Evolutionary conservation across 2,329 filamentous ascomycete genomes (phyloP).

Genomic region (Alternaria arborescens): DNA sequence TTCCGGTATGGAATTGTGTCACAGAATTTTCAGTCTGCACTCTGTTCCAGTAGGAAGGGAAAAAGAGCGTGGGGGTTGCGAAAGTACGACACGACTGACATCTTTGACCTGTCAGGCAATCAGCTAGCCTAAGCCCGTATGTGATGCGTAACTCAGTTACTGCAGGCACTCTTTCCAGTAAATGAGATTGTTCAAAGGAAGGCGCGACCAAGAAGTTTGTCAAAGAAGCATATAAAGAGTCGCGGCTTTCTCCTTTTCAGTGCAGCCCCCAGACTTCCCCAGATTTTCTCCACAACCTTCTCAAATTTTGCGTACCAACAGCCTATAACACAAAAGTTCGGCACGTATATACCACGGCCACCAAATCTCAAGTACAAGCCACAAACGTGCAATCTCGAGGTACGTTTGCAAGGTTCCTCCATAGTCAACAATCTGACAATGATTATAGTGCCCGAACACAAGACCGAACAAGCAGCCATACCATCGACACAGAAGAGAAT

Average conservation of each 20-base stretch:
- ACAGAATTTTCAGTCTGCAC: not conserved
- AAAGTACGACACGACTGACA: not conserved
- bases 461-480: not conserved
- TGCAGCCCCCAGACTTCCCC: slow-evolving; percentile 16
- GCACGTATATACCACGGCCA: not conserved
- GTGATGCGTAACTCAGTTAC: not conserved
- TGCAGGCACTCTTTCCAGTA: not conserved
- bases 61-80: not conserved
- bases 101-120: not conserved
- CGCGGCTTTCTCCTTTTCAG: not conserved
- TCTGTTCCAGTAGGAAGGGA: not conserved
- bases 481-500: slow-evolving; percentile 52
- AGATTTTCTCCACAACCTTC: slow-evolving; percentile 10
- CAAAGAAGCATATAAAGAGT: slow-evolving; percentile 23
- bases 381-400: not conserved
- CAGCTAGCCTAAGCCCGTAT: not conserved
- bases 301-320: not conserved
- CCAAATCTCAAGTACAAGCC: not conserved
- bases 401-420: not conserved
- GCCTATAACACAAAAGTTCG: not conserved
- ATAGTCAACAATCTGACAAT: not conserved
- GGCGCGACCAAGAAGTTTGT: not conserved
- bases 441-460: not conserved
- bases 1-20: not conserved
- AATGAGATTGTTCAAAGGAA: not conserved